phyloP scores from a whole-genome alignment of 1,284 basidiomycete genomes.

The Ceratobasidium sp. region DNA sequence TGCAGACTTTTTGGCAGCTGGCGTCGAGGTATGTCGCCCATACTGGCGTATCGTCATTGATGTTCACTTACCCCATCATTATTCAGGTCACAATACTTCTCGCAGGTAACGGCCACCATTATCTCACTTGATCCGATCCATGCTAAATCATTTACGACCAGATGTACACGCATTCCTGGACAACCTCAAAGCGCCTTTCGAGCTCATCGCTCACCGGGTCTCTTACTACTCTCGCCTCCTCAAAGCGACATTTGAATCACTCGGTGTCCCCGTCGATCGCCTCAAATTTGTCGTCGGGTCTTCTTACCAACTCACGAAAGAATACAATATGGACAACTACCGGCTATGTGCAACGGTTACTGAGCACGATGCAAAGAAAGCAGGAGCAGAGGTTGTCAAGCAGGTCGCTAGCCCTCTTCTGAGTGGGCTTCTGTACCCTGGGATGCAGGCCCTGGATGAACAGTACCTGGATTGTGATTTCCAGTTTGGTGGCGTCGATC shows the following conservation, averaged over 20 bases:
- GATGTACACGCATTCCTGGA: conserved; percentile 98
- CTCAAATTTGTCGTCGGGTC: conserved; percentile 89
- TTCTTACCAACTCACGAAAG: conserved; percentile 87
- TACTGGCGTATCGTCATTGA: background rate
- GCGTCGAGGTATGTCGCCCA: conserved; percentile 66
- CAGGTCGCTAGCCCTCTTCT: conserved; percentile 92
- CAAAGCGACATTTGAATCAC: conserved; percentile 81
- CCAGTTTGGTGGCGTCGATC: conserved; percentile 98
- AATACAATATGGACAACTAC: conserved; percentile 97
- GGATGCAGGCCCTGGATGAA: conserved; percentile 96
- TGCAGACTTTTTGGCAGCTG: conserved; percentile 93
- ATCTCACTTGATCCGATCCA: background rate
- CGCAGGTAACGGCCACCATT: conserved; percentile 64
- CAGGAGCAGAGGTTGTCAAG: conserved; percentile 99
- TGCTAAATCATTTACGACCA: conserved; percentile 47
- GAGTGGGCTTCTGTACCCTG: conserved; percentile 93
- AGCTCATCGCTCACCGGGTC: conserved; percentile 87
- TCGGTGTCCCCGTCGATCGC: conserved; percentile 89
- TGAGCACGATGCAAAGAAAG: conserved; percentile 97
- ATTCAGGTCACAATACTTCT: conserved; percentile 80
- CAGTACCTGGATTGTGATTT: conserved; percentile 96
- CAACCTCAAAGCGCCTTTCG: conserved; percentile 96
- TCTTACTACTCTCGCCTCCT: conserved; percentile 90
- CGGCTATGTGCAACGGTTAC: conserved; percentile 86
- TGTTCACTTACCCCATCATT: conserved; percentile 22